These are phyloP conservation scores for Ophiostoma novo-ulmi DNA, from an alignment of 2,329 filamentous ascomycete genomes.

Conservation along the genomic window DNA sequence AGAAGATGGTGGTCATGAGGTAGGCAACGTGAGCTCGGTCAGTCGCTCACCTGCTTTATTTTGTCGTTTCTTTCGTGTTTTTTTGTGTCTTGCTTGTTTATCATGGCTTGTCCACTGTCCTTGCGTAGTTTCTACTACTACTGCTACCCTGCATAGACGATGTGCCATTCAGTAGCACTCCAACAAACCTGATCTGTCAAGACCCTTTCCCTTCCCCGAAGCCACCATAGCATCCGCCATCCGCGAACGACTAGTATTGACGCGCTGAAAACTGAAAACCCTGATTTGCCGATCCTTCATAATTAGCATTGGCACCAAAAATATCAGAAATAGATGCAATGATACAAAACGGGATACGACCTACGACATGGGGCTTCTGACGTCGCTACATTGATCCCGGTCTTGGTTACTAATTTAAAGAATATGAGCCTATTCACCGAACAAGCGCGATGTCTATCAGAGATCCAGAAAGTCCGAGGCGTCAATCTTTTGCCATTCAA, in stretches of 20 bases:
- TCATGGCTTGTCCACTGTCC: background rate
- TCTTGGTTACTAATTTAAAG: background rate
- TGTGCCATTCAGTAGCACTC: background rate
- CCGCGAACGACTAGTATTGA: background rate
- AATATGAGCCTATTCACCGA: background rate
- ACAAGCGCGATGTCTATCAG: background rate
- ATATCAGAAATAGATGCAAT: background rate
- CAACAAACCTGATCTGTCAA: background rate
- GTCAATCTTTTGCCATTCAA: background rate
- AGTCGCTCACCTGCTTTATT: background rate
- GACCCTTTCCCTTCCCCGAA: background rate
- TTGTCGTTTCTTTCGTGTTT: background rate
- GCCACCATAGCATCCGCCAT: background rate
- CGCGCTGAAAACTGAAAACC: background rate
- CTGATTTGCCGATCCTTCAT: background rate
- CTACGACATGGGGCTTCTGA: background rate
- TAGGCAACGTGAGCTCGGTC: slow-evolving; percentile 1
- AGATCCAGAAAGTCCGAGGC: background rate
- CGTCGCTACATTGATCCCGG: background rate
- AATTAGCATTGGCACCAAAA: background rate
- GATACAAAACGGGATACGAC: background rate
- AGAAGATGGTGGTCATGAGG: background rate
- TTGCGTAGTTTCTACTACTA: no score
- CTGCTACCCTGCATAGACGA: background rate
- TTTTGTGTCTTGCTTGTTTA: background rate